Evolutionary conservation across 2,329 filamentous ascomycete genomes (phyloP).

Genomic region (Aspergillus phoenicis): DNA sequence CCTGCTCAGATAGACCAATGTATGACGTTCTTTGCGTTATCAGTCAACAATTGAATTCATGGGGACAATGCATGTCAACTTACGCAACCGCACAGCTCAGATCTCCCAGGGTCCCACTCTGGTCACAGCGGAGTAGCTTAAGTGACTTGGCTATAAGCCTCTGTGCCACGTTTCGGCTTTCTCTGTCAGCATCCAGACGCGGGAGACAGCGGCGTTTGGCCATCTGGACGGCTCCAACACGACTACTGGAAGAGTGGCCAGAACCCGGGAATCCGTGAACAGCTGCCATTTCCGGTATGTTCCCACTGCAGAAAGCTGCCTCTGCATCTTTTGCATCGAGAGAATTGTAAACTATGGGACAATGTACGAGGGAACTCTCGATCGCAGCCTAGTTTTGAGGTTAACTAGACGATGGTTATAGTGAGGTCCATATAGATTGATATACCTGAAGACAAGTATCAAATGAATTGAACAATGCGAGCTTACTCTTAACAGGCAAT

Average conservation of each 20-base stretch:
- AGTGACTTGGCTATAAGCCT: conserved; percentile 39
- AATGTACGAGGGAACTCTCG: conserved; percentile 18
- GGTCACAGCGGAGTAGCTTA: conserved; percentile 38
- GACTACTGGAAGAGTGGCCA: conserved; percentile 17
- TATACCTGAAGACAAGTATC: conserved; percentile 39
- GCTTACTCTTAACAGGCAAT: conserved; percentile 20
- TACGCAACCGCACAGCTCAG: conserved; percentile 54
- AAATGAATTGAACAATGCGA: conserved; percentile 22
- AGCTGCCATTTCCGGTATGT: neutral
- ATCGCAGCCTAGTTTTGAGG: conserved; percentile 26
- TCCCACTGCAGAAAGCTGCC: neutral
- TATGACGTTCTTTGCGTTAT: conserved; percentile 45
- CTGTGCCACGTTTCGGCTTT: conserved; percentile 29
- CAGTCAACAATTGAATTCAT: conserved; percentile 10
- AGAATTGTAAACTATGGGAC: neutral
- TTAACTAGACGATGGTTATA: conserved; percentile 20
- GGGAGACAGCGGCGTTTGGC: conserved; percentile 41
- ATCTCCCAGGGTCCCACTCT: conserved; percentile 38
- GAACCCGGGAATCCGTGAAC: conserved; percentile 16
- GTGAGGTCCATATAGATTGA: neutral
- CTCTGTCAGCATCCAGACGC: conserved; percentile 39
- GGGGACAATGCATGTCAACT: conserved; percentile 30
- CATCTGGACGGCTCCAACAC: conserved; percentile 27
- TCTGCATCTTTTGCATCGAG: neutral
- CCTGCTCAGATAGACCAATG: conserved; percentile 49